phyloP scores from a whole-genome alignment of 352 stramenopile species.

The Phytopythium ostracodes region DNA sequence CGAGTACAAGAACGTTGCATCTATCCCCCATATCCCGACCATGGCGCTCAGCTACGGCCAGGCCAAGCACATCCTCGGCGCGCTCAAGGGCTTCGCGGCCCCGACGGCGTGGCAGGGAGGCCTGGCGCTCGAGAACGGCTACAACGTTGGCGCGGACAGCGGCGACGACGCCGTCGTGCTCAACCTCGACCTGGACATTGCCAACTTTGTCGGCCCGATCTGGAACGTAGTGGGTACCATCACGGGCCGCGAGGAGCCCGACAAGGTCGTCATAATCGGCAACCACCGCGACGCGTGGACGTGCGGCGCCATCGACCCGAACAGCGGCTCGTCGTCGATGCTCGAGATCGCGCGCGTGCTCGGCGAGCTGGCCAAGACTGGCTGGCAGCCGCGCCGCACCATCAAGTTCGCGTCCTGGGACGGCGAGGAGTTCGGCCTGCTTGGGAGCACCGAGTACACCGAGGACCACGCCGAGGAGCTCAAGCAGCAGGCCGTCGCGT shows the following conservation, averaged over 20 bases:
- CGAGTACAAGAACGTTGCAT: conserved; percentile 30
- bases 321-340: conserved; percentile 50
- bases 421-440: conserved; percentile 61
- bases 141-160: conserved; percentile 57
- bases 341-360: conserved; percentile 62
- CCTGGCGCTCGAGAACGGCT: conserved; percentile 41
- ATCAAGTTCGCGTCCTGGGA: conserved; percentile 72
- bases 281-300: conserved; percentile 85
- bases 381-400: conserved; percentile 55
- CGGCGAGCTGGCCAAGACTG: conserved; percentile 27
- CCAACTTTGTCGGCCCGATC: conserved; percentile 59
- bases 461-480: conserved; percentile 13
- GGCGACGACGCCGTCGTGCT: conserved; percentile 35
- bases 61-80: conserved; percentile 48
- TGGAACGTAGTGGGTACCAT: conserved; percentile 52
- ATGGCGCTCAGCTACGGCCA: conserved; percentile 61
- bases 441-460: conserved; percentile 43
- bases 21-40: conserved; percentile 50
- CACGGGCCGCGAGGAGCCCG: conserved; percentile 27
- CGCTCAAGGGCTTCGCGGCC: conserved; percentile 42
- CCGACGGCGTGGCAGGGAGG: conserved; percentile 43
- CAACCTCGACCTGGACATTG: conserved; percentile 45
- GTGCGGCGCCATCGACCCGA: conserved; percentile 56
- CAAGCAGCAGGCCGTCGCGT: conserved; percentile 32
- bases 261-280: conserved; percentile 48